Percentiles rank a stretch among this genome's conserved stretches.
Conservation (phyloP, 2,329 filamentous ascomycete species). For the Orbilia oligospora region DNA sequence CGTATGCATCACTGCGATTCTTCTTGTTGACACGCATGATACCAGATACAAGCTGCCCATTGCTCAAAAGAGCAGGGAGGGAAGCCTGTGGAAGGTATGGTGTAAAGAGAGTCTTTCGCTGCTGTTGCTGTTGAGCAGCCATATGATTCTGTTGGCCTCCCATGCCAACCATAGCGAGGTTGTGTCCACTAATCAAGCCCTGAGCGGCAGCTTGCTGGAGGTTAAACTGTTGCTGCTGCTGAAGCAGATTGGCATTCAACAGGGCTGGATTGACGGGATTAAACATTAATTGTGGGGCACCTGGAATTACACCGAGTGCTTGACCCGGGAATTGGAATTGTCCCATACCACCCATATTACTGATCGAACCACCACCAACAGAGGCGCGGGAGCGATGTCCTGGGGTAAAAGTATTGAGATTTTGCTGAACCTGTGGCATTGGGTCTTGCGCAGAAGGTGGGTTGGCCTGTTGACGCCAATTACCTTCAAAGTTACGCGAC, state of each 20-base stretch:
- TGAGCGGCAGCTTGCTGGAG: conserved; percentile 91
- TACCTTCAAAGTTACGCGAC: conserved; percentile 96
- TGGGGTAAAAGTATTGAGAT: conserved; percentile 86
- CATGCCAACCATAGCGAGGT: conserved; percentile 75
- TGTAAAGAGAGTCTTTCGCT: conserved; percentile 97
- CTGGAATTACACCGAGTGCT: conserved; percentile 82
- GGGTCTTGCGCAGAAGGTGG: conserved; percentile 62
- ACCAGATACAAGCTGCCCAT: conserved; percentile 95
- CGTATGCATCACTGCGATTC: conserved; percentile 98
- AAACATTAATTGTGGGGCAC: conserved; percentile 73
- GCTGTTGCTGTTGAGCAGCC: conserved; percentile 78
- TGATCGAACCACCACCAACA: conserved; percentile 83
- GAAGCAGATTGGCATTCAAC: conserved; percentile 70
- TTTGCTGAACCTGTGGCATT: conserved; percentile 68
- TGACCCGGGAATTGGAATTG: conserved; percentile 91
- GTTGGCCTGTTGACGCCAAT: conserved; percentile 86
- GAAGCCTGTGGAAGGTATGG: conserved; percentile 96
- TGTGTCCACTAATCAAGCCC: conserved; percentile 78
- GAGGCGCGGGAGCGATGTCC: conserved; percentile 89
- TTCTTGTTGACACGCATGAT: conserved; percentile 99
- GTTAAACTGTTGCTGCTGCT: conserved; percentile 81
- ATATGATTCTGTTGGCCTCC: conserved; percentile 61
- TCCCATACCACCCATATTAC: conserved; percentile 82
- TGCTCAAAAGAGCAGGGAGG: conserved; percentile 87
- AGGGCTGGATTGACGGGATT: conserved; percentile 74